Percentiles rank a stretch among this genome's conserved stretches.
These are phyloP conservation scores for Leishmania guyanensis DNA, from an alignment of 208 protist species.

Conservation along the genomic window DNA sequence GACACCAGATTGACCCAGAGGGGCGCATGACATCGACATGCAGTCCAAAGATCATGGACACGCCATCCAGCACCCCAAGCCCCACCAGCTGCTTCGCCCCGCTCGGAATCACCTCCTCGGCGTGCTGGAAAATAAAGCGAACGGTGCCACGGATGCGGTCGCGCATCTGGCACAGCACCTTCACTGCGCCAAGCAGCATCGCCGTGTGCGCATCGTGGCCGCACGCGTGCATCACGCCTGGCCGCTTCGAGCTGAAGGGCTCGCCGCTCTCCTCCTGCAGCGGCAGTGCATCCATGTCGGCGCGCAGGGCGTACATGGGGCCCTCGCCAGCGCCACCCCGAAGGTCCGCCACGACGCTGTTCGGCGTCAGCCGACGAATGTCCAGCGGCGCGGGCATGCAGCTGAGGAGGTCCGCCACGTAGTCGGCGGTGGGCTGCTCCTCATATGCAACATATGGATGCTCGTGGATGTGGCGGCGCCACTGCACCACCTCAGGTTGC, in stretches of 20 bases:
- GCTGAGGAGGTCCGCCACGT: constrained; percentile 54
- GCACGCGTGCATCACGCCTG: constrained; percentile 75
- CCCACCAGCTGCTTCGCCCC: constrained; percentile 65
- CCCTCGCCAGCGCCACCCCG: constrained; percentile 49
- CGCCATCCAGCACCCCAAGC: constrained; percentile 55
- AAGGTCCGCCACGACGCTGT: constrained; percentile 60
- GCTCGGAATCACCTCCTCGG: constrained; percentile 67
- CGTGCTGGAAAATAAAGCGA: constrained; percentile 85
- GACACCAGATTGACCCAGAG: constrained; percentile 24
- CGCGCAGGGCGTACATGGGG: constrained; percentile 63
- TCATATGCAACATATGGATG: constrained; percentile 64
- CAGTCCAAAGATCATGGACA: constrained; percentile 69
- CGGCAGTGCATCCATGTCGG: constrained; percentile 76
- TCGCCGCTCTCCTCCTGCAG: constrained; percentile 61
- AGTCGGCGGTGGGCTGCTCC: constrained; percentile 74
- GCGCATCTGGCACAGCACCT: constrained; percentile 54
- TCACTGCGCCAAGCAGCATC: constrained; percentile 68
- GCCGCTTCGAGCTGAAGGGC: constrained; percentile 56
- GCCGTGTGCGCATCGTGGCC: constrained; percentile 75
- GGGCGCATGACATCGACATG: constrained; percentile 38
- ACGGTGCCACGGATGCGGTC: constrained; percentile 63
- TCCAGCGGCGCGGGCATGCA: constrained; percentile 46
- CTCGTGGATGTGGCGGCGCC: constrained; percentile 79
- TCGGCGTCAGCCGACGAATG: constrained; percentile 51
- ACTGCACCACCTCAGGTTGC: constrained; percentile 39